Base-by-base conservation (phyloP, 345 rosid species). In the Gossypium arboreum region DNA sequence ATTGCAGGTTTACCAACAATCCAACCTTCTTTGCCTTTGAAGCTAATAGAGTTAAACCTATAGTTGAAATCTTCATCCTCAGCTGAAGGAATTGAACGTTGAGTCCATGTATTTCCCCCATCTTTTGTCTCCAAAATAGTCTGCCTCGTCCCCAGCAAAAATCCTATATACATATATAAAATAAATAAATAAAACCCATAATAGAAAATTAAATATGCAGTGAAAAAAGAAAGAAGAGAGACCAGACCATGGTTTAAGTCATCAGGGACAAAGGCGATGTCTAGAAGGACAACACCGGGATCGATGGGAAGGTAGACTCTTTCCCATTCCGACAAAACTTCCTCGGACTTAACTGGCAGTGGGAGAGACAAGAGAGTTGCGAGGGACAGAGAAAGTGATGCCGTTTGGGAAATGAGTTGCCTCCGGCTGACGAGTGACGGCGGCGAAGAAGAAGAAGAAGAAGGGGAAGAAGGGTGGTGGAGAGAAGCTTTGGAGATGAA, bases 31-130 rank as follows among this genome's bases (percentile, higher is more conserved):
- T 91, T 94, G 16, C 97, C 97, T 73, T 81, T 82, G 76, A 94
- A 94, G 70, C 95, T 91, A 48, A 92, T 87, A 13, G 97, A 87
- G 80, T 94, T 94, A 78, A 94, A 94, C 72, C 98, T 90, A 44
- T 92, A 94, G 77, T 94, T 94, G 82, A 94, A 94, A 79, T 94
- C 98, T 73, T 94, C 98, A 20, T 94, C 98, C 81, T 94, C 97
- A 2, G 97, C 98, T 0, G 98, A 90, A 2, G 94, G 85, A 39
- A 94, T 92, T 2, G 97, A 92, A 7, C 98, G 90, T 56, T 90
- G 86, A 74, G 63, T 73, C 98, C 98, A 91, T 27, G 89, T 91
- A 74, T 76, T 82, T 34, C 97, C 97, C 11, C 92, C 93, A 68
- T 94, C 92, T 83, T 88, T 92, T 1, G 97, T 94, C 88, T 94